Evolutionary conservation across 805 yeast genomes (phyloP).

Genomic region (Barnettozyma sp.): DNA sequence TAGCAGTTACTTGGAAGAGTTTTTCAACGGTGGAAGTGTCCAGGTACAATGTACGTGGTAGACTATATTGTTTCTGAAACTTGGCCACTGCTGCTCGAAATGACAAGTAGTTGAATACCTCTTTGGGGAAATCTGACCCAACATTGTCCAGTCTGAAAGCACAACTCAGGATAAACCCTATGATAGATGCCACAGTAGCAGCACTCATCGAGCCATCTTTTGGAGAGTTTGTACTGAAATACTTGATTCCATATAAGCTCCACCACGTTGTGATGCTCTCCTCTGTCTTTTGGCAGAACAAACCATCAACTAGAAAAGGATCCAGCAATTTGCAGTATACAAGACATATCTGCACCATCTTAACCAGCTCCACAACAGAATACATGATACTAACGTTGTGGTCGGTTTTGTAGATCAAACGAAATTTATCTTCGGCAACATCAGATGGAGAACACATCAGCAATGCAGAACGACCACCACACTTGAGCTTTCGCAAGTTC

Average conservation of each 20-base stretch:
- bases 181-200: slow-evolving; percentile 65
- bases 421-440: slow-evolving; percentile 75
- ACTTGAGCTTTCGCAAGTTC: slow-evolving; percentile 66
- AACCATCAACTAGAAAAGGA: slow-evolving; percentile 71
- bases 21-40: slow-evolving; percentile 51
- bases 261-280: slow-evolving; percentile 76
- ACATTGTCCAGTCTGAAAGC: slow-evolving; percentile 56
- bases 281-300: slow-evolving; percentile 72
- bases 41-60: slow-evolving; percentile 44
- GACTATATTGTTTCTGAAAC: slow-evolving; percentile 66
- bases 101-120: slow-evolving; percentile 70
- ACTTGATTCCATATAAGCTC: slow-evolving; percentile 58
- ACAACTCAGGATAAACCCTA: slow-evolving; percentile 70
- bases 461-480: slow-evolving; percentile 81
- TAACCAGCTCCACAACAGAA: slow-evolving; percentile 50
- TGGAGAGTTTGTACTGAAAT: slow-evolving; percentile 26
- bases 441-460: slow-evolving; percentile 65
- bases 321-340: slow-evolving; percentile 72
- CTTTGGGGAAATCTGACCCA: slow-evolving; percentile 64
- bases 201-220: slow-evolving; percentile 55
- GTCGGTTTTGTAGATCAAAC: slow-evolving; percentile 61
- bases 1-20: slow-evolving; percentile 41
- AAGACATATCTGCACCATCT: slow-evolving; percentile 65
- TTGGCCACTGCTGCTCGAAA: slow-evolving; percentile 62
- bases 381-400: slow-evolving; percentile 26